These are phyloP conservation scores for Lachnum nothofagi DNA, from an alignment of 2,329 filamentous ascomycete genomes.

Conservation along the genomic window DNA sequence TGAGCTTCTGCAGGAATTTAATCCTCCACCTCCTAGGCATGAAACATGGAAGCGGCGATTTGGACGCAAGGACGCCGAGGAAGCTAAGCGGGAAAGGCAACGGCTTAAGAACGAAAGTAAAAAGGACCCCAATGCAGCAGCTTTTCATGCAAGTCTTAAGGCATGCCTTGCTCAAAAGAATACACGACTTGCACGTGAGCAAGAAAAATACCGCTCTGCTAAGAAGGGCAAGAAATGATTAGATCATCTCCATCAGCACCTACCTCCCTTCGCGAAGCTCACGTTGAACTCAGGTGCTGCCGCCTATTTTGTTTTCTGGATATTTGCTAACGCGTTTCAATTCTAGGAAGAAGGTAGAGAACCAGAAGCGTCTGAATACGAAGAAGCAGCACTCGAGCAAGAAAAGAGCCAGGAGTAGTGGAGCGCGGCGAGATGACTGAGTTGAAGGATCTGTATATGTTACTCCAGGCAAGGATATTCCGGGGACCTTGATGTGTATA, in stretches of 20 bases:
- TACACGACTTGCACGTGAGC: background rate
- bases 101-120: background rate
- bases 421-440: background rate
- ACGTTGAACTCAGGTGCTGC: background rate
- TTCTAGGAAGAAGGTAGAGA: slow-evolving; percentile 29
- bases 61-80: background rate
- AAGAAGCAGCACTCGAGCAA: slow-evolving; percentile 34
- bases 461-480: background rate
- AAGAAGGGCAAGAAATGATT: no score
- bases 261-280: background rate
- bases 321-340: background rate
- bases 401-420: slow-evolving; percentile 17
- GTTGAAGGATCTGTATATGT: background rate
- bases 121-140: no score
- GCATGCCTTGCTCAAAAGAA: background rate
- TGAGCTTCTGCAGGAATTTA: background rate
- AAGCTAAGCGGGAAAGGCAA: background rate
- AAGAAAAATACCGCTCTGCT: no score
- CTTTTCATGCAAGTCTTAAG: background rate
- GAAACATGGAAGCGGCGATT: background rate
- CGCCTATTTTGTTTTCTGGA: background rate
- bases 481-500: background rate
- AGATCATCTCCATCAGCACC: background rate
- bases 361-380: slow-evolving; percentile 24
- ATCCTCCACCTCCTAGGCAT: background rate